Conservation (phyloP, 1,284 basidiomycete genomes). For the Rhodotorula sp. region DNA sequence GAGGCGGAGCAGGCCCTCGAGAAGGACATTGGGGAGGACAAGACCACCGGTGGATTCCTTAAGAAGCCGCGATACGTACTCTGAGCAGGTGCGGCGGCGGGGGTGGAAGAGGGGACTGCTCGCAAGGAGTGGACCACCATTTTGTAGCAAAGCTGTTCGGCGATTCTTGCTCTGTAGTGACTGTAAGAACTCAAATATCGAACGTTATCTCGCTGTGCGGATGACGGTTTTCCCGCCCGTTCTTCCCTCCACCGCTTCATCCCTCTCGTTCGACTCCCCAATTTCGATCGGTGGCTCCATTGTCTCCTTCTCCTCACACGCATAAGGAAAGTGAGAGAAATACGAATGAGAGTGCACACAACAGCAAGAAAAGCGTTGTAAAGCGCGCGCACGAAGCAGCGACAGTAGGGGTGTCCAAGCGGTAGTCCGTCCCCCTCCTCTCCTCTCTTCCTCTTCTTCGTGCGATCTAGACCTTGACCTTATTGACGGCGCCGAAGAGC, state of each 20-base stretch:
- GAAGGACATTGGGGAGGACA: neutral
- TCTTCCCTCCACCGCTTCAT: neutral
- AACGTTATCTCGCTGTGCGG: too few relatives aligned
- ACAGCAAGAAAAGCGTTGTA: neutral
- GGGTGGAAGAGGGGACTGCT: too few relatives aligned
- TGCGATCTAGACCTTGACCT: constrained; percentile 5
- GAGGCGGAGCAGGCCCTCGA: constrained; percentile 19
- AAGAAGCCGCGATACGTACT: constrained; percentile 9
- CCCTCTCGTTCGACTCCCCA: too few relatives aligned
- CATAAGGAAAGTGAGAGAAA: too few relatives aligned
- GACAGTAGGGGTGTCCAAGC: neutral
- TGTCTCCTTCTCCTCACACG: too few relatives aligned
- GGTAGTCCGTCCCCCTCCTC: neutral
- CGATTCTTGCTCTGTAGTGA: too few relatives aligned
- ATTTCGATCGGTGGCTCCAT: too few relatives aligned
- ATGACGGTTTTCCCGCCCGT: too few relatives aligned
- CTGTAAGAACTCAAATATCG: neutral
- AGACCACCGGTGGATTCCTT: neutral
- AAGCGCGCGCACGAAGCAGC: neutral
- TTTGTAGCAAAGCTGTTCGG: neutral
- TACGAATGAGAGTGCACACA: neutral
- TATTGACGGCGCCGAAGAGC: constrained; percentile 31
- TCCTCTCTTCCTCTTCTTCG: neutral
- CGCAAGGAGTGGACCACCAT: neutral
- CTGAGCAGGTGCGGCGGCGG: neutral